Conservation (phyloP, 768 basidiomycete species). For the Trametes villosa region DNA sequence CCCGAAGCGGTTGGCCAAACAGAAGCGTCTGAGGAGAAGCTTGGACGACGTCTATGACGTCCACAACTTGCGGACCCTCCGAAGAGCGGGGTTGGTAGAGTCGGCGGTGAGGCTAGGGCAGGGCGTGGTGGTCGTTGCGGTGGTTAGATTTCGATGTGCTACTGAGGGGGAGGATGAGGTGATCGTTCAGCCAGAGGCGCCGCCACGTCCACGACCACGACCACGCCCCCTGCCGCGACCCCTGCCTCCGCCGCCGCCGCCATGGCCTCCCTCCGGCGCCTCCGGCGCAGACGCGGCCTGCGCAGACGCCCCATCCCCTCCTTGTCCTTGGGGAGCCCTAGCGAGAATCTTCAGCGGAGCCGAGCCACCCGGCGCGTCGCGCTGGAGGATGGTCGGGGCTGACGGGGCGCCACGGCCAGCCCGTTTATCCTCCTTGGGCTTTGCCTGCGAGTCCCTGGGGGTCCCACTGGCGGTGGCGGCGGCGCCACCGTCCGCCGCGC, state of each 20-base stretch:
- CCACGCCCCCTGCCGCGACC: constrained; percentile 37
- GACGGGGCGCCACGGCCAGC: constrained; percentile 2
- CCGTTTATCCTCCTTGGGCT: constrained; percentile 19
- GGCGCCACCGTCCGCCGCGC: not conserved
- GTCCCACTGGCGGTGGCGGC: not conserved
- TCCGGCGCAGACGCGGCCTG: not conserved
- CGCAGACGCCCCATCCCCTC: not conserved
- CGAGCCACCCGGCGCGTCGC: constrained; percentile 13
- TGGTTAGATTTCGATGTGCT: no score
- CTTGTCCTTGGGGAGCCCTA: not conserved
- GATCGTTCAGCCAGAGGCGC: not conserved
- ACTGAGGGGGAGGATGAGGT: no score
- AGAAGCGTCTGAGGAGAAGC: no score
- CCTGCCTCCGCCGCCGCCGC: constrained; percentile 3
- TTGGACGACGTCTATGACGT: no score
- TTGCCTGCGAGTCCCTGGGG: not conserved
- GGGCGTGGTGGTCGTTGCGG: no score
- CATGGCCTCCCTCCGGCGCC: not conserved
- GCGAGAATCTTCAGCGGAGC: constrained; percentile 24
- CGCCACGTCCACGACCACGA: constrained; percentile 31
- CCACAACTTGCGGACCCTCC: no score
- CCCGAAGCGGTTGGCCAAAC: no score
- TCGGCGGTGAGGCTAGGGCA: no score
- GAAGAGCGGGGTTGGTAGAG: no score
- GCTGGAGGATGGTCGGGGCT: constrained; percentile 24